phyloP scores from a whole-genome alignment of 2,329 filamentous ascomycete genomes.

The Neonectria ditissima region DNA sequence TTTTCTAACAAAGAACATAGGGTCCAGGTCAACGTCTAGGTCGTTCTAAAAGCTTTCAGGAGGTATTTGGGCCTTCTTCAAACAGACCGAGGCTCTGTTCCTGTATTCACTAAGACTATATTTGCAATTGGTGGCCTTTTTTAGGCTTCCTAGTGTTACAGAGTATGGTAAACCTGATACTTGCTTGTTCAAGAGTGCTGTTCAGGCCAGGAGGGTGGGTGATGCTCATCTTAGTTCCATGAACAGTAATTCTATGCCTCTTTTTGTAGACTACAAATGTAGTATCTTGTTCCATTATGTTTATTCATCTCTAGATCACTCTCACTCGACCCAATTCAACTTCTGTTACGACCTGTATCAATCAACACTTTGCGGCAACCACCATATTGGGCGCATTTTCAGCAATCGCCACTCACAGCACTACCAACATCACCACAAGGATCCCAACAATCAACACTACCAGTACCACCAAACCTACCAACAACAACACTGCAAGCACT shows the following conservation, averaged over 20 bases:
- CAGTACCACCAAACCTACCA: neutral
- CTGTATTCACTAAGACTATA: neutral
- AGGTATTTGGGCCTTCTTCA: neutral
- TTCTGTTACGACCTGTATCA: neutral
- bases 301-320: neutral
- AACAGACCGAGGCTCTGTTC: neutral
- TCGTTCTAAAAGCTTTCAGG: neutral
- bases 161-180: neutral
- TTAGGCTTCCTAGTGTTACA: neutral
- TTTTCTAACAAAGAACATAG: slow-evolving; percentile 28
- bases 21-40: neutral
- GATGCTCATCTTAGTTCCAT: neutral
- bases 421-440: no score
- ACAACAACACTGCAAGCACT: neutral
- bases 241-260: neutral
- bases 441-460: neutral
- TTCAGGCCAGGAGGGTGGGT: neutral
- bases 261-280: neutral
- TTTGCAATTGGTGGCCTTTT: neutral
- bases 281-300: neutral
- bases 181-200: neutral
- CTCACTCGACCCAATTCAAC: neutral
- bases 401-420: neutral
- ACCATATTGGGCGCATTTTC: neutral
- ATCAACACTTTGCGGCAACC: neutral